These are phyloP conservation scores for Kodamaea ohmeri DNA, from an alignment of 1,139 yeast genomes.

Conservation along the genomic window DNA sequence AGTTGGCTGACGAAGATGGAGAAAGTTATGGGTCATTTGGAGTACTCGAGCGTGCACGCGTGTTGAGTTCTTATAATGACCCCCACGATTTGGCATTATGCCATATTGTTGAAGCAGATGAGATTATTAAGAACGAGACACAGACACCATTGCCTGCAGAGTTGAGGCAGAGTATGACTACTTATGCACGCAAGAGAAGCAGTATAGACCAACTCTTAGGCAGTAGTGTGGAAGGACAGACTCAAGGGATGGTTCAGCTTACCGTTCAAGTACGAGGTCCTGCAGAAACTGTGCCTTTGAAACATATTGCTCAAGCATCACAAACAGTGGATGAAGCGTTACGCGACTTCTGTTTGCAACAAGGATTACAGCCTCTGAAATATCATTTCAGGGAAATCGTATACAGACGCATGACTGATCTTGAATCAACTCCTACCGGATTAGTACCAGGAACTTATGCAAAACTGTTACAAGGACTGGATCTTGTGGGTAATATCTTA, in stretches of 20 bases:
- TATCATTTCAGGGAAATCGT: constrained; percentile 20
- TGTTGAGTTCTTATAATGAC: constrained; percentile 53
- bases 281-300: constrained; percentile 8
- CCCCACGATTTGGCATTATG: constrained; percentile 68
- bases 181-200: constrained; percentile 11
- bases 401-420: constrained; percentile 6
- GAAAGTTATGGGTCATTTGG: constrained; percentile 78
- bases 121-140: constrained; percentile 30
- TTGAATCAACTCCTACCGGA: constrained; percentile 7
- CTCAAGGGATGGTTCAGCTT: constrained; percentile 4
- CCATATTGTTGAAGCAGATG: constrained; percentile 35
- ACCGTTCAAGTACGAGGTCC: constrained; percentile 6
- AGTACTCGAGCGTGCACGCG: constrained; percentile 54
- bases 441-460: constrained; percentile 10
- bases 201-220: constrained; percentile 10
- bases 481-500: constrained; percentile 22
- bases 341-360: constrained; percentile 31
- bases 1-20: constrained; percentile 75
- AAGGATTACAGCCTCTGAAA: constrained; percentile 27
- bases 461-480: constrained; percentile 18
- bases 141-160: constrained; percentile 56
- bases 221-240: not conserved
- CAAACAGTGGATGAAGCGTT: constrained; percentile 33
- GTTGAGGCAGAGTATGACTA: constrained; percentile 27
- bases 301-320: constrained; percentile 10